Evolutionary conservation across 129 eudicot species (phyloP), one percentile per base, ranked within the genome.

Genomic region (Erigeron canadensis): DNA sequence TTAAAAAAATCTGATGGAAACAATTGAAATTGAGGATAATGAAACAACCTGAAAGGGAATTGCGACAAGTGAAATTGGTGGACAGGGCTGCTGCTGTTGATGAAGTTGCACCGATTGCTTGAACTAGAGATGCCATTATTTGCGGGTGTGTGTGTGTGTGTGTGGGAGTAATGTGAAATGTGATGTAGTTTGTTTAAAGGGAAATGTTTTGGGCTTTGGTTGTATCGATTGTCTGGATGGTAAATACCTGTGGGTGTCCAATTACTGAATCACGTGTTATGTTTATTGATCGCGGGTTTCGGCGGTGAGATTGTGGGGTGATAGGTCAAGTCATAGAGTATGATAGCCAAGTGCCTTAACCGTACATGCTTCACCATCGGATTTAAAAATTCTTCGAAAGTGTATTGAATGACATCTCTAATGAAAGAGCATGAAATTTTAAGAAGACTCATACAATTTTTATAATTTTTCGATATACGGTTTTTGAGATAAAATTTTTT

Each of bases 111-210:
- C 83, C 83, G 43, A 78, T 63, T 48, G 70, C 80, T 78, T 83
- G 83, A 53, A 83, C 70, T 58, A 82, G 69, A 77, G 86, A 82
- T 69, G 86, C 83, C 86, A 82, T 82, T 82, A 66, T 37, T 0
- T 37, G 60, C 28, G 61, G 71, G 22, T 21, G 42, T 55, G 28
- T 1, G 18, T 1, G 13, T 4, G 50, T 38, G 13, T 19, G 54
- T 47, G 64, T 11, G 81, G 10, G 38, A 5, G 38, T 28, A 16
- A 6, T 48, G 55, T 48, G 55, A 50, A 34, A 61, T 46, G 77
- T 19, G n/a, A 45, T 57, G 59, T 1, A 60, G 21, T 23, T 76
- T 77, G 66, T 23, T 76, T 77, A 59, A 64, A 51, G 71, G 64
- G 15, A 50, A 51, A 37, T 70, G 34, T 28, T 54, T 75, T 19